phyloP scores from a whole-genome alignment of 2,329 filamentous ascomycete genomes.

The Tricladium varicosporioides region DNA sequence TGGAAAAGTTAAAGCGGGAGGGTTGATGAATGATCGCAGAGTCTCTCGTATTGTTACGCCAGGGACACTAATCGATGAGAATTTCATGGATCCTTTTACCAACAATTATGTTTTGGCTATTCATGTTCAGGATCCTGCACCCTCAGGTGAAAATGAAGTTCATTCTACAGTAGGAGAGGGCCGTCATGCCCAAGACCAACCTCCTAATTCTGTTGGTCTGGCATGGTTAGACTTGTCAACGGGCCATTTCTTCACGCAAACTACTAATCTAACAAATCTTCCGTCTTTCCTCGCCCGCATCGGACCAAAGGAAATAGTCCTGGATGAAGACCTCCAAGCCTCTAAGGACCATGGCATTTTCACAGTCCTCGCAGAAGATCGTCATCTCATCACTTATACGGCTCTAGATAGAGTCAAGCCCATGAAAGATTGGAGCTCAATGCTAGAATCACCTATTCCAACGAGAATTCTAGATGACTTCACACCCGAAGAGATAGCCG shows the following conservation, averaged over 20 bases:
- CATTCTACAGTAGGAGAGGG: not conserved
- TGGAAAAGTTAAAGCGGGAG: slow-evolving; percentile 70
- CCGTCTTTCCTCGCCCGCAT: slow-evolving; percentile 82
- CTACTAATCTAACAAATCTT: slow-evolving; percentile 66
- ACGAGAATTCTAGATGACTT: slow-evolving; percentile 54
- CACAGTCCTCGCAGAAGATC: slow-evolving; percentile 69
- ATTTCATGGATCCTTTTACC: slow-evolving; percentile 90
- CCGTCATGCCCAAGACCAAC: not conserved
- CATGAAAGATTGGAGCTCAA: slow-evolving; percentile 61
- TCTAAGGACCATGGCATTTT: slow-evolving; percentile 61
- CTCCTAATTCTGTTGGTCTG: slow-evolving; percentile 60
- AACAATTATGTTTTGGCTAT: slow-evolving; percentile 92
- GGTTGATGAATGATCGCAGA: slow-evolving; percentile 77
- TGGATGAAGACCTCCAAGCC: slow-evolving; percentile 62
- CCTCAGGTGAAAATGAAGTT: slow-evolving; percentile 18
- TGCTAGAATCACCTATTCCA: slow-evolving; percentile 73
- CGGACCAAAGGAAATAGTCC: slow-evolving; percentile 78
- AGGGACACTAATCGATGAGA: slow-evolving; percentile 94
- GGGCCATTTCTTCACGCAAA: slow-evolving; percentile 87
- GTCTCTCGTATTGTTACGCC: slow-evolving; percentile 89
- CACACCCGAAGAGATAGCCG: slow-evolving; percentile 65
- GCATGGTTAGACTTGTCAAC: slow-evolving; percentile 96
- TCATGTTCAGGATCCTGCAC: slow-evolving; percentile 47
- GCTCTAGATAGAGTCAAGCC: slow-evolving; percentile 38
- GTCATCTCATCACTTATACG: slow-evolving; percentile 74